Evolutionary conservation across 2,329 filamentous ascomycete species (phyloP), one percentile per base, ranked within the genome.

Genomic region (Aspergillus flavus): DNA sequence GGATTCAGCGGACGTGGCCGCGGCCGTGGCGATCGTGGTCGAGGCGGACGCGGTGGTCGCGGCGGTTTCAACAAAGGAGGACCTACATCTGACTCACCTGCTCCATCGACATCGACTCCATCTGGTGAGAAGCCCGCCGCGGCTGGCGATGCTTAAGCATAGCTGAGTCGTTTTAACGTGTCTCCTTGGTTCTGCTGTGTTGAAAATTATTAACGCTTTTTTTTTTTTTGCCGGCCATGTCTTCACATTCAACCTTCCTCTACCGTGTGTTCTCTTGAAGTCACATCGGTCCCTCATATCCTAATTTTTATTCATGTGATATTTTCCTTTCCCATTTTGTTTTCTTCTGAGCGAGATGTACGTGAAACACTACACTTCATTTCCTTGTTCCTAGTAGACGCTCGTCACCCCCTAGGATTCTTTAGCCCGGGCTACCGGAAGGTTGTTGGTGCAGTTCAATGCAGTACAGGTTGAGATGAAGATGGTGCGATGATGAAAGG

Each of bases 1-100:
- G 72, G 73, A 30, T 71, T 68, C 43, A 65, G 73, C 52, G 71
- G 86, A 63, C 80, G 83, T 66, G 84, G 84, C 55, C 79, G 87
- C 54, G 87, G 87, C 19, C 83, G 81, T 36, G 81, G 86, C 21
- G 80, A 84, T 28, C 81, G 84, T 53, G 83, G 86, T 58, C 65
- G 67, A 14, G 67, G 73, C 39, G 68, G 85, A 63, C 80, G 83
- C 62, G 83, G 84, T 57, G 86, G 89, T 54, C 83, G 88, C 45
- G 84, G 86, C 61, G 85, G 86, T 41, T 82, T 82, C 72, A 89
- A 87, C 80, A 87, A 86, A 61, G 85, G 89, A 55, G 32, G 59
- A 41, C 84, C 82, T 30, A 84, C 67, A 10, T 70, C 71, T 23
- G 76, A 78, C 48, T 77, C 76, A 21, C 64, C 73, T 59, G 70